A percentile compares a stretch with the other conserved stretches of the same genome.
Conservation (phyloP, 2,329 filamentous ascomycete genomes). For the Pochonia chlamydosporia region DNA sequence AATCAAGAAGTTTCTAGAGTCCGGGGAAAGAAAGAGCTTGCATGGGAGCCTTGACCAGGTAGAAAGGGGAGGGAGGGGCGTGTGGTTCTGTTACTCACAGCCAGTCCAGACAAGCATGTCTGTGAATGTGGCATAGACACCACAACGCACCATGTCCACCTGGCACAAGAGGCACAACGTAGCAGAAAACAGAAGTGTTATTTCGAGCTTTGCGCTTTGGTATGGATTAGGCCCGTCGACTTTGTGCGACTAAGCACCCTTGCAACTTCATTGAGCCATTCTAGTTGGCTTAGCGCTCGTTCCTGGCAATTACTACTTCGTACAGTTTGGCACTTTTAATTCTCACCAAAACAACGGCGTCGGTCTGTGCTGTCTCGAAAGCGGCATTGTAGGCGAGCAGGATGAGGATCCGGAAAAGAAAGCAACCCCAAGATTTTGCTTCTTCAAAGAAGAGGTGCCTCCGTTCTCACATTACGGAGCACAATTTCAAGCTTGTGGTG, state of each 20-base stretch:
- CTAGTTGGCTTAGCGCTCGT: no score
- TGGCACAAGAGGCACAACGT: neutral
- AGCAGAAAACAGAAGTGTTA: neutral
- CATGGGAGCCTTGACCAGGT: neutral
- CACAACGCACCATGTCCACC: no score
- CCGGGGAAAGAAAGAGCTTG: conserved; percentile 4
- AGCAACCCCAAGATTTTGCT: no score
- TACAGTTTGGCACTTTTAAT: neutral
- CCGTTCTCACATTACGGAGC: no score
- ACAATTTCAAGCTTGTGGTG: no score
- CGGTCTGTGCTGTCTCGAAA: no score
- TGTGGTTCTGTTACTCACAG: neutral
- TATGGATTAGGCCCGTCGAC: neutral
- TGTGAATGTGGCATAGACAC: neutral
- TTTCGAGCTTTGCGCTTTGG: neutral
- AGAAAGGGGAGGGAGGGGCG: neutral
- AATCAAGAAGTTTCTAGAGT: conserved; percentile 4
- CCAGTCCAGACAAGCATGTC: neutral
- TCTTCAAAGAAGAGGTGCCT: no score
- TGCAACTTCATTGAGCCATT: neutral
- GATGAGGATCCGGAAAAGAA: no score
- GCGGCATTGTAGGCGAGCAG: no score
- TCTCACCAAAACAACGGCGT: neutral
- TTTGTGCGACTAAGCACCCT: neutral
- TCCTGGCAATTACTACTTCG: no score